Percentiles rank a stretch among this genome's conserved stretches.
phyloP scores from a whole-genome alignment of 495 filamentous ascomycete species.

The Hamigera avellanea region DNA sequence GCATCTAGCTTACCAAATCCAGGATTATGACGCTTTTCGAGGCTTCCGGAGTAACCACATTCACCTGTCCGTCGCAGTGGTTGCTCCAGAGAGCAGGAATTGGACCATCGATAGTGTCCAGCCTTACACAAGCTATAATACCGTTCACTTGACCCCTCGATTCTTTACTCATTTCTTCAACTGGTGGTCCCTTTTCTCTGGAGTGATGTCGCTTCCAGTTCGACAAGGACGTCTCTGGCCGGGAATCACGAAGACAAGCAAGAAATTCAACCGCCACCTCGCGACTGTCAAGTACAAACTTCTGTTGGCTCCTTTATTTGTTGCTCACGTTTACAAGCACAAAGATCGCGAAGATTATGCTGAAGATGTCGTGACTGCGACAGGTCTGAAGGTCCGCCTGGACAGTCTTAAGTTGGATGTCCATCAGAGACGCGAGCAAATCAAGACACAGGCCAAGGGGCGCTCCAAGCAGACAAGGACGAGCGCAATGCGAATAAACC shows the following conservation, averaged over 20 bases:
- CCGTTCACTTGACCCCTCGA: conserved; percentile 80
- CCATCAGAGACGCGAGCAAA: conserved; percentile 88
- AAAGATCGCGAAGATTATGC: conserved; percentile 83
- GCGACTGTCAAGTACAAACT: conserved; percentile 97
- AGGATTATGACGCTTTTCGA: conserved; percentile 79
- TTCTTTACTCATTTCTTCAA: conserved; percentile 98
- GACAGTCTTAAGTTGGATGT: conserved; percentile 95
- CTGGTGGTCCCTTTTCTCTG: conserved; percentile 96
- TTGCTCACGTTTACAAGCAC: conserved; percentile 97
- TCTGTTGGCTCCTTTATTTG: conserved; percentile 80
- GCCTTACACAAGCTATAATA: conserved; percentile 82
- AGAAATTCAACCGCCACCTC: conserved; percentile 94
- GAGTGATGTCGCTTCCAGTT: conserved; percentile 87
- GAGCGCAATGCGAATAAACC: conserved; percentile 90
- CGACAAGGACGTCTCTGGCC: conserved; percentile 87
- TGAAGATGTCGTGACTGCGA: conserved; percentile 74
- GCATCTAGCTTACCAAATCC: conserved; percentile 11
- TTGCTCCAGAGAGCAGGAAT: conserved; percentile 62
- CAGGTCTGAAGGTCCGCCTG: conserved; percentile 83
- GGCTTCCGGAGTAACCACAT: conserved; percentile 94
- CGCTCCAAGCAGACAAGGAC: conserved; percentile 61
- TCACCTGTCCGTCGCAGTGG: conserved; percentile 81
- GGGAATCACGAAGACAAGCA: conserved; percentile 85
- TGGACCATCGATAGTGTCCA: conserved; percentile 65
- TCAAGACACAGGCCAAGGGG: conserved; percentile 64